A percentile compares a stretch with the other conserved stretches of the same genome.
phyloP scores from a whole-genome alignment of 495 filamentous ascomycete species.

The Haplographium delicatum region DNA sequence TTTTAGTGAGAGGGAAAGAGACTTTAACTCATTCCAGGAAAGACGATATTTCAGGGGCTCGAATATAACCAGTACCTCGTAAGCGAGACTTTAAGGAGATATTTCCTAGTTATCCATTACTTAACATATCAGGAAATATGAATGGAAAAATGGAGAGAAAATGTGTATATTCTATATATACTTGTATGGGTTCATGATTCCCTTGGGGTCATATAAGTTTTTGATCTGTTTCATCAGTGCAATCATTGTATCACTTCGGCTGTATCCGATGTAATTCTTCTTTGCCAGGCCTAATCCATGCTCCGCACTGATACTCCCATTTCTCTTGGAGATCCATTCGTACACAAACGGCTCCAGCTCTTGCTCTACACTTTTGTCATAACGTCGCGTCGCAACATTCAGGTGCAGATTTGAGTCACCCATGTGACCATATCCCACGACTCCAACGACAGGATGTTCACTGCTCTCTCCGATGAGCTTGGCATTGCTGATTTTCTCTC shows the following conservation, averaged over 20 bases:
- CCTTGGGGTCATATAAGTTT: slow-evolving; percentile 83
- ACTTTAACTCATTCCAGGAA: too few species aligned
- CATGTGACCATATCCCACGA: slow-evolving; percentile 98
- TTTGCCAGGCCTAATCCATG: slow-evolving; percentile 93
- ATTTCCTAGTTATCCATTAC: too few species aligned
- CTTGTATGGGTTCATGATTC: slow-evolving; percentile 94
- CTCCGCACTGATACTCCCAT: slow-evolving; percentile 92
- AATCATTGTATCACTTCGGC: slow-evolving; percentile 78
- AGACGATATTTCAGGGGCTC: too few species aligned
- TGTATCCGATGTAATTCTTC: slow-evolving; percentile 91
- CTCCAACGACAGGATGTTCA: slow-evolving; percentile 73
- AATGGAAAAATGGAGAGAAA: neutral
- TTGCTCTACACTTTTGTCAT: slow-evolving; percentile 85
- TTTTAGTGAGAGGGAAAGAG: too few species aligned
- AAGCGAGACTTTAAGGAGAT: too few species aligned
- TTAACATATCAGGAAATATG: too few species aligned
- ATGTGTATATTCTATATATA: slow-evolving; percentile 46
- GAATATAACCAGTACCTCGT: too few species aligned
- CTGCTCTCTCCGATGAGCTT: slow-evolving; percentile 77
- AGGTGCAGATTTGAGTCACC: slow-evolving; percentile 93
- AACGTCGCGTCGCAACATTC: slow-evolving; percentile 75
- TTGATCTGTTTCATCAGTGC: slow-evolving; percentile 92
- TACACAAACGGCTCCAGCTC: slow-evolving; percentile 92
- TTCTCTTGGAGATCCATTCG: slow-evolving; percentile 84
- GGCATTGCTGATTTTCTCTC: slow-evolving; percentile 59